These are phyloP conservation scores for Asterochloris erici DNA, from an alignment of 139 green algal genomes.

Conservation along the genomic window DNA sequence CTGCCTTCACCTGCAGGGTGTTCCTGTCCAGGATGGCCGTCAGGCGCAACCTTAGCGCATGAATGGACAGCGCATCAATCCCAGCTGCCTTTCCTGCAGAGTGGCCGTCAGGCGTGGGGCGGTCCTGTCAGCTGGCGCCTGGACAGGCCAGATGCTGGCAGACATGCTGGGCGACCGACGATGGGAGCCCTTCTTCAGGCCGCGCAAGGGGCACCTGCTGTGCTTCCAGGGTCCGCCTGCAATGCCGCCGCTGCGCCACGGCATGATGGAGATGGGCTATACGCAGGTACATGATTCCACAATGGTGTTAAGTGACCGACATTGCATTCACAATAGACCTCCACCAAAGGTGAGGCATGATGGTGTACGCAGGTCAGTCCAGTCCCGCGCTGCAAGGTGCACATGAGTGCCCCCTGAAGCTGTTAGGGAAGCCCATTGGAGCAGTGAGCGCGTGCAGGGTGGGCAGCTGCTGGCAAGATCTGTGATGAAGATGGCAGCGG, in stretches of 20 bases:
- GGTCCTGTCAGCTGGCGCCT: conserved; percentile 66
- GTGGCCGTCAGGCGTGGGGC: conserved; percentile 32
- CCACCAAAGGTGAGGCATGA: neutral
- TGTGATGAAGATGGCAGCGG: neutral
- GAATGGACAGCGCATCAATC: neutral
- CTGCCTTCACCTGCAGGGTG: too few relatives aligned
- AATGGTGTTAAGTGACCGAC: too few relatives aligned
- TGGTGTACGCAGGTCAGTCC: neutral
- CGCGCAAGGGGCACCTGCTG: conserved; percentile 60
- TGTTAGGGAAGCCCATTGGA: neutral
- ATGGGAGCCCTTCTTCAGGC: conserved; percentile 51
- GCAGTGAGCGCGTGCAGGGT: neutral
- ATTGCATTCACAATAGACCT: too few relatives aligned
- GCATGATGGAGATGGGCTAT: conserved; percentile 79
- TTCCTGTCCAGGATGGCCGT: too few relatives aligned
- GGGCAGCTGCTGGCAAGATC: neutral
- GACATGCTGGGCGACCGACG: neutral
- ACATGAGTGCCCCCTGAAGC: neutral
- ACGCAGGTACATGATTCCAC: conserved; percentile 26
- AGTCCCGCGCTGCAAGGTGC: neutral
- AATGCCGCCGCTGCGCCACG: conserved; percentile 43
- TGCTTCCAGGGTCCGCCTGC: conserved; percentile 41
- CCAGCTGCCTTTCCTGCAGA: conserved; percentile 16
- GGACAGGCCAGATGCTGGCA: conserved; percentile 42
- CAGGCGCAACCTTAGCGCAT: too few relatives aligned